phyloP scores from a whole-genome alignment of 1,284 basidiomycete species.

The Ceratobasidium sp. region DNA sequence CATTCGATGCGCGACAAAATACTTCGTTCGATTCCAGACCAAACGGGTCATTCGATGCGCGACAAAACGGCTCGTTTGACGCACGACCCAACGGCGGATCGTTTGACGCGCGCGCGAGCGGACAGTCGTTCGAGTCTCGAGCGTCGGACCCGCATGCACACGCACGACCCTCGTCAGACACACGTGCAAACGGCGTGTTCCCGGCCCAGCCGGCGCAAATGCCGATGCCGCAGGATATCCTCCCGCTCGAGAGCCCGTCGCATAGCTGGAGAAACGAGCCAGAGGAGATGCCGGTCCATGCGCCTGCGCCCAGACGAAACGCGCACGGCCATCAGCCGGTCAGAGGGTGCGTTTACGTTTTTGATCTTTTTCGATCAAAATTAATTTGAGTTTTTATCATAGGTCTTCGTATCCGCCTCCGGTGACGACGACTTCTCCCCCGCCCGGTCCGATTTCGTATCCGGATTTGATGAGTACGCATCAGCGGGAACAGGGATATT shows the following conservation, averaged over 20 bases:
- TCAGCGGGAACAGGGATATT: slow-evolving; percentile 72
- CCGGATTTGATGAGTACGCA: slow-evolving; percentile 66
- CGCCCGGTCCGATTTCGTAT: slow-evolving; percentile 28
- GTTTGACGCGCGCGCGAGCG: neutral
- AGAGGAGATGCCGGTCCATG: slow-evolving; percentile 23
- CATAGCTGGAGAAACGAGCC: slow-evolving; percentile 29
- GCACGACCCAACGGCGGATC: slow-evolving; percentile 6
- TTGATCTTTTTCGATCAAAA: neutral
- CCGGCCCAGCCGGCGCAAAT: neutral
- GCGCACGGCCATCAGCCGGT: slow-evolving; percentile 5
- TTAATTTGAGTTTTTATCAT: neutral
- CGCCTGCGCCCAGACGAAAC: slow-evolving; percentile 13
- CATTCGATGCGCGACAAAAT: neutral
- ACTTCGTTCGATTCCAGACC: too few species aligned
- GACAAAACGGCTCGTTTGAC: neutral
- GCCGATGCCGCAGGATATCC: slow-evolving; percentile 24
- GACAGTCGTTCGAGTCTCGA: neutral
- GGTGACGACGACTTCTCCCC: slow-evolving; percentile 31
- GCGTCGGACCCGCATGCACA: neutral
- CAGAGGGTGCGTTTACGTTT: slow-evolving; percentile 18
- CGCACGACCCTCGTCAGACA: neutral
- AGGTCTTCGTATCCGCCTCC: slow-evolving; percentile 34
- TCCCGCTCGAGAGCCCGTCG: slow-evolving; percentile 35
- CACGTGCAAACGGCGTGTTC: slow-evolving; percentile 39
- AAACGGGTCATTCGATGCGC: neutral